Percentiles rank a stretch among this genome's conserved stretches.
Evolutionary conservation across 495 filamentous ascomycete genomes (phyloP).

Genomic region (Penicillium pancosmium): DNA sequence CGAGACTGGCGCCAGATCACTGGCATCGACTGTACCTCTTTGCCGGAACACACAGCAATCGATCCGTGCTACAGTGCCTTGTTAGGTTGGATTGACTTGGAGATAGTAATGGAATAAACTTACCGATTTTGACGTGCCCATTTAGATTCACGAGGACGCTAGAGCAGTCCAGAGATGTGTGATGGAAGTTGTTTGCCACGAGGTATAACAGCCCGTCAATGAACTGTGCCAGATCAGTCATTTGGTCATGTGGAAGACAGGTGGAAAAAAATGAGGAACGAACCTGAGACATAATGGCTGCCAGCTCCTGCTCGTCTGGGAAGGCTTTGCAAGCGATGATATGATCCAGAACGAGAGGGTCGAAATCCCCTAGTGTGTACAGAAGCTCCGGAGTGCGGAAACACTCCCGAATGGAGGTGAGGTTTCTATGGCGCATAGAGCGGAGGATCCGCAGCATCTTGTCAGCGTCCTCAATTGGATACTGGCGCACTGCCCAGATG

Average conservation of each 20-base stretch:
- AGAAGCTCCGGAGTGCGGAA: slow-evolving; percentile 15
- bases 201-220: slow-evolving; percentile 19
- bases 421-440: slow-evolving; percentile 14
- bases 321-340: slow-evolving; percentile 21
- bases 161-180: too few species aligned
- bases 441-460: slow-evolving; percentile 13
- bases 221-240: slow-evolving; percentile 17
- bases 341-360: slow-evolving; percentile 20
- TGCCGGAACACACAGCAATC: too few species aligned
- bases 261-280: not conserved
- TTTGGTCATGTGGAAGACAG: not conserved
- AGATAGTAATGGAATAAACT: too few species aligned
- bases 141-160: too few species aligned
- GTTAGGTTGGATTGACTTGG: too few species aligned
- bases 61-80: too few species aligned
- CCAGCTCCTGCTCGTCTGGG: slow-evolving; percentile 18
- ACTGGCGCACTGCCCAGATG: slow-evolving; percentile 15
- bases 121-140: too few species aligned
- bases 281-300: slow-evolving; percentile 24
- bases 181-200: not conserved
- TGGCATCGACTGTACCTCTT: too few species aligned
- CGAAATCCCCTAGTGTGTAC: slow-evolving; percentile 18
- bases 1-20: slow-evolving; percentile 14
- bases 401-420: slow-evolving; percentile 12
- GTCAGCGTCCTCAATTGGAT: slow-evolving; percentile 9